Evolutionary conservation across 352 stramenopile species (phyloP), one percentile per base, ranked within the genome.

Genomic region (Globisporangium carolinianum): DNA sequence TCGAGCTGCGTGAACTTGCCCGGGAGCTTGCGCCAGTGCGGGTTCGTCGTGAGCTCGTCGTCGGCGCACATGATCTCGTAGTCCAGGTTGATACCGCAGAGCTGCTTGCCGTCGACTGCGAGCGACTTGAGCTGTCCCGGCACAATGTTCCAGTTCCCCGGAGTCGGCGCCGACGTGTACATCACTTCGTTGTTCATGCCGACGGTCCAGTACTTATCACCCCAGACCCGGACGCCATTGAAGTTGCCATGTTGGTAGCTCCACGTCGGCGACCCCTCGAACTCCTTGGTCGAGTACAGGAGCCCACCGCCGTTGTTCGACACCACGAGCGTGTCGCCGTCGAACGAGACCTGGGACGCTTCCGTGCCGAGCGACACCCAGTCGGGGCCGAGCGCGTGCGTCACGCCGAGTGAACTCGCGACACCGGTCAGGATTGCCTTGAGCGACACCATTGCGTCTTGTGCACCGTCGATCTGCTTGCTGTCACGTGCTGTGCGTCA

Each of bases 91-190:
- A 51, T 41, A 24, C 55, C 66, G 49, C 66, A 73, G 55, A 73
- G 49, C 59, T 73, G 66, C 59, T 70, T 73, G 53, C 63, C 63
- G 57, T 74, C 67, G n/a, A 55, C 53, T 18, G 63, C 55, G 54
- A 71, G 57, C 51, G 65, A 54, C 54, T 68, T 66, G 60, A 74
- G 53, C 24, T 12, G 49, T 12, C 63, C 60, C 1, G 48, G 47
- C 3, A 71, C 46, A 32, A 57, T 14, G 32, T 42, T 15, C 67
- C 67, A 74, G 5, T 53, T 43, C 6, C 39, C n/a, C 18, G 57
- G 57, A 15, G 63, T 52, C 3, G 8, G 18, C 9, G 48, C 38
- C 3, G 47, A 49, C 15, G 56, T 60, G 11, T 24, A 56, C 45
- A 15, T 62, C 57, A 74, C 55, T n/a, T 69, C 47, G 55, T 66